Evolutionary conservation across 345 rosid species (phyloP).

Genomic region (Zanthoxylum bungeanum): DNA sequence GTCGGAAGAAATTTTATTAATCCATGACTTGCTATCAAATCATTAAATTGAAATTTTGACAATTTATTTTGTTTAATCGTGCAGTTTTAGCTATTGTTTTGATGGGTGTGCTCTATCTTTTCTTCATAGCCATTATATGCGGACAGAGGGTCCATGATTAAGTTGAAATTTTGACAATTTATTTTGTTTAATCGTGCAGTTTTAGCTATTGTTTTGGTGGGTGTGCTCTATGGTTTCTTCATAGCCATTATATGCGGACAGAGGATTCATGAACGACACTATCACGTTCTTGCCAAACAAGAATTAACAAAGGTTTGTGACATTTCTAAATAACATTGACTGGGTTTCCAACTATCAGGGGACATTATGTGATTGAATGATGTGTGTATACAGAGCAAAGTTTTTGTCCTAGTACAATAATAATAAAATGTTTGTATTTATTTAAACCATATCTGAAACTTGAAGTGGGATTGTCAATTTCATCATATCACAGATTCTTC

Average conservation of each 20-base stretch:
- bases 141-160: slow-evolving; percentile 92
- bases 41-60: not conserved
- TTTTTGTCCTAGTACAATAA: not conserved
- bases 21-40: not conserved
- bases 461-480: not conserved
- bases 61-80: slow-evolving; percentile 9
- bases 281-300: slow-evolving; percentile 97
- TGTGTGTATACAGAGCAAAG: not conserved
- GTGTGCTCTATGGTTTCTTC: slow-evolving; percentile 94
- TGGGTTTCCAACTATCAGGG: not conserved
- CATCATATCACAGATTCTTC: not conserved
- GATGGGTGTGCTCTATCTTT: slow-evolving; percentile 97
- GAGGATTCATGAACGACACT: slow-evolving; percentile 93
- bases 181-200: slow-evolving; percentile 40
- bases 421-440: not conserved
- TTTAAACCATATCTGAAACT: not conserved
- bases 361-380: not conserved
- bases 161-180: no score
- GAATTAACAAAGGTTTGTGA: slow-evolving; percentile 84
- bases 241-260: slow-evolving; percentile 99
- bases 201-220: slow-evolving; percentile 93
- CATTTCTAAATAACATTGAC: not conserved
- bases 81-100: slow-evolving; percentile 89
- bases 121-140: slow-evolving; percentile 97
- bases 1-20: not conserved